phyloP scores from a whole-genome alignment of 2,329 filamentous ascomycete genomes.

The Penicillium sp. region DNA sequence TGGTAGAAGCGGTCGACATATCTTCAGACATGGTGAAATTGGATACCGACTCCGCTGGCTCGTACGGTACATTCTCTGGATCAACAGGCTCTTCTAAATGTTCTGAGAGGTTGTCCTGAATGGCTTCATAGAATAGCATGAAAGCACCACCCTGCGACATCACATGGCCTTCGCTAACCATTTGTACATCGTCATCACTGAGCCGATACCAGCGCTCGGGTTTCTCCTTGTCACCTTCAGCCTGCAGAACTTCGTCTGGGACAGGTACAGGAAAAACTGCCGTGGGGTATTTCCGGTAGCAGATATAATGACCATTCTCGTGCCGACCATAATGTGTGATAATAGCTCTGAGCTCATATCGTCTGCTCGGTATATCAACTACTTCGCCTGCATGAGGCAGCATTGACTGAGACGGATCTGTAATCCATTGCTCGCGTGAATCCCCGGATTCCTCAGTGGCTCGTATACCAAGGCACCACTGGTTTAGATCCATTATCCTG shows the following conservation, averaged over 20 bases:
- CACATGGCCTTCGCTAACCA: constrained; percentile 73
- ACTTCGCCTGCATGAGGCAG: constrained; percentile 64
- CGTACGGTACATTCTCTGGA: constrained; percentile 7
- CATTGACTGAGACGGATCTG: constrained; percentile 73
- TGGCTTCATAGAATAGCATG: constrained; percentile 93
- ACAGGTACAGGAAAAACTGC: constrained; percentile 38
- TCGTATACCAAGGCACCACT: constrained; percentile 78
- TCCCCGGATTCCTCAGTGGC: constrained; percentile 34
- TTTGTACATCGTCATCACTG: constrained; percentile 83
- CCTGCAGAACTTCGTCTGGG: constrained; percentile 37
- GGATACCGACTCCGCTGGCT: constrained; percentile 23
- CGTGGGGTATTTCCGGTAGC: constrained; percentile 73
- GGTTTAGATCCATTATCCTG: constrained; percentile 70
- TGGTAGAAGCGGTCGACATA: constrained; percentile 30
- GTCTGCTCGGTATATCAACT: constrained; percentile 48
- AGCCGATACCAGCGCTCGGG: constrained; percentile 80
- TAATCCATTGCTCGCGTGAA: constrained; percentile 68
- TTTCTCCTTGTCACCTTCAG: constrained; percentile 38
- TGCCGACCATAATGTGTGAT: constrained; percentile 89
- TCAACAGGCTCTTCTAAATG: constrained; percentile 1
- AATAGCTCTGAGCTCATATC: constrained; percentile 80
- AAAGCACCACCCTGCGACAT: constrained; percentile 81
- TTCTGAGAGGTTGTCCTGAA: constrained; percentile 47
- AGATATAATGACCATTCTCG: constrained; percentile 95
- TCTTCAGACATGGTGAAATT: constrained; percentile 29